Evolutionary conservation across 129 eudicot genomes (phyloP).

Genomic region (Kitagawia praeruptora): DNA sequence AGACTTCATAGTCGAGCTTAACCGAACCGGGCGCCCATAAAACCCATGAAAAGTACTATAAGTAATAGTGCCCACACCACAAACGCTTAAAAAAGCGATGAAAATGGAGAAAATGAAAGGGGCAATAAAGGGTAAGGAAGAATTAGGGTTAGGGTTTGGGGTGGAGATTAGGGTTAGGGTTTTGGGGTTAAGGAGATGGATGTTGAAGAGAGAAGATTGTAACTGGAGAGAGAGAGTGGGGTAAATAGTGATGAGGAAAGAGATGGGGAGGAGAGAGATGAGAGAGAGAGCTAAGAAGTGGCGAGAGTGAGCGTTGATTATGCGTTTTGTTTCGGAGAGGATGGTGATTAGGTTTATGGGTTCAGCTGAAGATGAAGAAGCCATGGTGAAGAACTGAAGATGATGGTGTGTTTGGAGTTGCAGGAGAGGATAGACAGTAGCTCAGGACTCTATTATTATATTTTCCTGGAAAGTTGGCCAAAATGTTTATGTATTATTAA

Average conservation of each 20-base stretch:
- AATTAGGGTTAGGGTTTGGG: conserved; percentile 11
- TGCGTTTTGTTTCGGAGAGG: conserved; percentile 31
- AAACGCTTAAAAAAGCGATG: conserved; percentile 26
- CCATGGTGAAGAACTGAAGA: neutral
- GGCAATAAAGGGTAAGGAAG: conserved; percentile 14
- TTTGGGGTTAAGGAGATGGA: neutral
- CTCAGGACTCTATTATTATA: too few relatives aligned
- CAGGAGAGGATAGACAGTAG: too few relatives aligned
- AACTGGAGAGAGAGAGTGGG: conserved; percentile 30
- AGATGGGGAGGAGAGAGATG: conserved; percentile 70
- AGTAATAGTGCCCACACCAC: conserved; percentile 51
- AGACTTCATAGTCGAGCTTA: conserved; percentile 47
- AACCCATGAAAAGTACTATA: conserved; percentile 60
- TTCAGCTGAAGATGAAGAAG: neutral
- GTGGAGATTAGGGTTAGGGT: neutral
- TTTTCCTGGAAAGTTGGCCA: too few relatives aligned
- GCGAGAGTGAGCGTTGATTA: conserved; percentile 40
- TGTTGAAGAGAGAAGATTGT: conserved; percentile 10
- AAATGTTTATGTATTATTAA: too few relatives aligned
- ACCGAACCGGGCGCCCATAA: conserved; percentile 57
- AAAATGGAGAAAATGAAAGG: conserved; percentile 28
- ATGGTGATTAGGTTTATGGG: conserved; percentile 18
- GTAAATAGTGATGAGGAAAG: conserved; percentile 51
- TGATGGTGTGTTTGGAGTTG: too few relatives aligned
- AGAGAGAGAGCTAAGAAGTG: conserved; percentile 77